Conservation (phyloP, 2,329 filamentous ascomycete genomes). For the Leptographium procerum region DNA sequence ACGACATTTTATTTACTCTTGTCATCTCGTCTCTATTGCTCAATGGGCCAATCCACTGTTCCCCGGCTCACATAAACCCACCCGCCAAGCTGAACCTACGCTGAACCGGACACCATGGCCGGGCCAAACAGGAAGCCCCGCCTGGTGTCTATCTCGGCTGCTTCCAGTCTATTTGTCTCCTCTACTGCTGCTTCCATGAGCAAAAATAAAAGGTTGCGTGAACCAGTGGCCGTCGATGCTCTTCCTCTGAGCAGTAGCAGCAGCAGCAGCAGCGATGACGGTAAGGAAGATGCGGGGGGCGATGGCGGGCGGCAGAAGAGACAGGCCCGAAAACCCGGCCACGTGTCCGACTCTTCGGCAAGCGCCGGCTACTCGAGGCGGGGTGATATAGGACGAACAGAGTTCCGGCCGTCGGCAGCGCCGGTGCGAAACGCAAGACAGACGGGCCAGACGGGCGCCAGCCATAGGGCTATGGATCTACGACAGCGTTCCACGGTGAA, state of each 20-base stretch:
- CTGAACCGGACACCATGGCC: neutral
- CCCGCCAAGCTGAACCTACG: neutral
- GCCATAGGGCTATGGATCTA: neutral
- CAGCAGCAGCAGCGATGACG: neutral
- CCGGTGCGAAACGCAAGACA: neutral
- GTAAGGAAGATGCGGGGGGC: neutral
- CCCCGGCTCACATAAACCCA: neutral
- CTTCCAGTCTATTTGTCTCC: neutral
- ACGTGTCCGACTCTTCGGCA: conserved; percentile 3
- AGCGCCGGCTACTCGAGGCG: neutral
- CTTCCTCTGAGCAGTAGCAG: conserved; percentile 12
- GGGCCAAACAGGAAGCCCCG: neutral
- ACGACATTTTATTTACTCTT: neutral
- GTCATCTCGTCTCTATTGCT: neutral
- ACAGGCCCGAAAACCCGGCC: neutral
- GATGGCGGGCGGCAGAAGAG: neutral
- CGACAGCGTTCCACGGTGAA: neutral
- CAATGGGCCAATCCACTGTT: neutral
- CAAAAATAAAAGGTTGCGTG: neutral
- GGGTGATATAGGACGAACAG: conserved; percentile 5
- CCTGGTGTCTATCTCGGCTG: neutral
- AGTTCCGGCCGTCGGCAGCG: neutral
- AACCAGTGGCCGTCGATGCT: conserved; percentile 8
- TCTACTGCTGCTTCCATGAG: neutral
- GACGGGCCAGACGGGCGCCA: neutral